Base-by-base conservation (phyloP, 352 stramenopile genomes). In the Blastocystis sp. region DNA sequence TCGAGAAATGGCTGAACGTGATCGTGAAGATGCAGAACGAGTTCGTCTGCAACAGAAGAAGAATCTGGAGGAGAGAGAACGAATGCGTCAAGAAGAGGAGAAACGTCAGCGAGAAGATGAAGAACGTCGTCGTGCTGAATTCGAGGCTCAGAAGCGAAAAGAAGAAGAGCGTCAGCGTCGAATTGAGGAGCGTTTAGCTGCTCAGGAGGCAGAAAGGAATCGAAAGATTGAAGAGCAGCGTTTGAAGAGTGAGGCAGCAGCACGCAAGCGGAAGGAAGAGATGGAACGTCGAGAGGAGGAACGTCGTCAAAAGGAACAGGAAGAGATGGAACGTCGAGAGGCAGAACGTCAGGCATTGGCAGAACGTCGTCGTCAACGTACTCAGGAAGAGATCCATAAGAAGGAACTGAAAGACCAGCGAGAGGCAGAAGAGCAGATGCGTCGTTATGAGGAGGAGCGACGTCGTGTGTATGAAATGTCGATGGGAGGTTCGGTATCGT, bases 401-500 rank as follows among this genome's bases (percentile, higher is more conserved):
- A 73, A 73, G 32, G 61, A 73, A 39, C 61, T 19, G 61, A 9
- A 73, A 39, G 51, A 73, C 32, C 61, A 46, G 61, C n/a, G 32
- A 9, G 61, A 73, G 32, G 61, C 61, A 39, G 61, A 9, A n/a
- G 61, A 73, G 61, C 61, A 73, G 61, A 73, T 73, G 61, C 21
- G 32, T 16, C 61, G 61, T 19, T 73, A 49, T 39, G 61, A 73
- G 61, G 61, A 73, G 32, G 61, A 73, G 61, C 61, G 61, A 14
- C n/a, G 24, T 7, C 61, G 61, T 14, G 32, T 73, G 9, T 73
- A 73, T n/a, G 61, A 73, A n/a, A 29, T 46, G 61, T 73, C 61
- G 61, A 27, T 73, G 61, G 61, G 61, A 9, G n/a, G 16, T 39
- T 29, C n/a, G n/a, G 7, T 16, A 12, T 39, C 9, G 9, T 73